Evolutionary conservation across 2,329 filamentous ascomycete species (phyloP).

Genomic region (Penicillium griseofulvum): DNA sequence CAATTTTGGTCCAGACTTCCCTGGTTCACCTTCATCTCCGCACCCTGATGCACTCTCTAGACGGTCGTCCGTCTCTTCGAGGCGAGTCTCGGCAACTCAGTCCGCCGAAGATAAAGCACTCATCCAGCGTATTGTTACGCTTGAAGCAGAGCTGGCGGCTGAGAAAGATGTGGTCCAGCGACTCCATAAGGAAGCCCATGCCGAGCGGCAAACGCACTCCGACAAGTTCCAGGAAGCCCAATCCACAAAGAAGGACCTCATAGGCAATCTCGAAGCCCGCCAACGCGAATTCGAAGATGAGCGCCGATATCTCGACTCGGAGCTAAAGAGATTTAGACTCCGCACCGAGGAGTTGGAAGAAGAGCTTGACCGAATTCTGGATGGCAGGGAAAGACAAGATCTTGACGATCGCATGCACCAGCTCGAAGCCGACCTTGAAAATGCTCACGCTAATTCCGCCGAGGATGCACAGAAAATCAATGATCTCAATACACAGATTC

Average conservation of each 20-base stretch:
- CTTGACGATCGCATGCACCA: conserved; percentile 66
- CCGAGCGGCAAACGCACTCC: conserved; percentile 59
- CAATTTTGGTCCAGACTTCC: conserved; percentile 46
- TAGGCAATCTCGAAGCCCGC: conserved; percentile 90
- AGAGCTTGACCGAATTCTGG: conserved; percentile 79
- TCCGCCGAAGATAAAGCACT: conserved; percentile 60
- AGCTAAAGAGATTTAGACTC: conserved; percentile 72
- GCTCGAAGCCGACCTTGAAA: conserved; percentile 70
- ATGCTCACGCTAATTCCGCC: conserved; percentile 49
- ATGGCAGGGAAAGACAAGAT: conserved; percentile 72
- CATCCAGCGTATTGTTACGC: conserved; percentile 59
- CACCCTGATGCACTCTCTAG: conserved; percentile 49
- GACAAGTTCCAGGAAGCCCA: conserved; percentile 77
- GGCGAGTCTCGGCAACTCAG: conserved; percentile 61
- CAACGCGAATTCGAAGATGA: conserved; percentile 86
- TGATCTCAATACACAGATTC: conserved; percentile 57
- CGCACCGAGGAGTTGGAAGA: conserved; percentile 88
- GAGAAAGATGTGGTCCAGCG: conserved; percentile 67
- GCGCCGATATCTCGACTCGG: conserved; percentile 75
- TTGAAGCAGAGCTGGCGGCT: conserved; percentile 74
- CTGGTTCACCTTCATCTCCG: conserved; percentile 42
- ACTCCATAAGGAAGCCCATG: conserved; percentile 68
- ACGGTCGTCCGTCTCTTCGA: conserved; percentile 60
- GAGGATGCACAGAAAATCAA: conserved; percentile 42
- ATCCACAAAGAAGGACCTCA: conserved; percentile 87